Conservation (phyloP, 306 rosid genomes). For the Cucurbita ficifolia region DNA sequence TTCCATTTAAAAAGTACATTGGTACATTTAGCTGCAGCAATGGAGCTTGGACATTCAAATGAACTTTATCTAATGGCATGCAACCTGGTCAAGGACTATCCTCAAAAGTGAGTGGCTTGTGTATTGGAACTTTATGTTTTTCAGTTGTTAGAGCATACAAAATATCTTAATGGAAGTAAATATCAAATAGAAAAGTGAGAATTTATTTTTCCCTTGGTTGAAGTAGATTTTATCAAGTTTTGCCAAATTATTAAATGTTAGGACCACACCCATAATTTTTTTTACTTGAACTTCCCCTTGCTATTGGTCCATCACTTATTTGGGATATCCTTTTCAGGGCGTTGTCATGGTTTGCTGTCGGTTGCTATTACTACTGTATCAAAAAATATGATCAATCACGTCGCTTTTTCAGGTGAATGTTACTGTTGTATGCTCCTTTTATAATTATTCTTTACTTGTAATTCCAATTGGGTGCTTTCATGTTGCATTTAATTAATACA, state of each 20-base stretch:
- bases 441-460: background rate
- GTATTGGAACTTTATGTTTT: background rate
- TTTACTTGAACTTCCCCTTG: background rate
- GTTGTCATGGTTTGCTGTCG: conserved; percentile 96
- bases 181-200: background rate
- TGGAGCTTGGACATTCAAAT: conserved; percentile 94
- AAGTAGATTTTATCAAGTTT: background rate
- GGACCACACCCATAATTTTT: background rate
- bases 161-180: background rate
- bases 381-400: conserved; percentile 86
- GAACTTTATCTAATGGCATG: conserved; percentile 95
- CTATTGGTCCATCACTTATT: background rate
- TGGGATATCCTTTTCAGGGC: conserved; percentile 41
- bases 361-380: conserved; percentile 91
- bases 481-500: background rate
- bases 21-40: conserved; percentile 93
- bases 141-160: background rate
- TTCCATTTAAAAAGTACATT: conserved; percentile 81
- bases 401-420: conserved; percentile 69
- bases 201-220: background rate
- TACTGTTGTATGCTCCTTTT: background rate
- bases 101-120: conserved; percentile 57
- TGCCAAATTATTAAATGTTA: background rate
- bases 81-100: conserved; percentile 92
- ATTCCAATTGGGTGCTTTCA: background rate